phyloP scores from a whole-genome alignment of 805 yeast species.

The Pichia scutulata region DNA sequence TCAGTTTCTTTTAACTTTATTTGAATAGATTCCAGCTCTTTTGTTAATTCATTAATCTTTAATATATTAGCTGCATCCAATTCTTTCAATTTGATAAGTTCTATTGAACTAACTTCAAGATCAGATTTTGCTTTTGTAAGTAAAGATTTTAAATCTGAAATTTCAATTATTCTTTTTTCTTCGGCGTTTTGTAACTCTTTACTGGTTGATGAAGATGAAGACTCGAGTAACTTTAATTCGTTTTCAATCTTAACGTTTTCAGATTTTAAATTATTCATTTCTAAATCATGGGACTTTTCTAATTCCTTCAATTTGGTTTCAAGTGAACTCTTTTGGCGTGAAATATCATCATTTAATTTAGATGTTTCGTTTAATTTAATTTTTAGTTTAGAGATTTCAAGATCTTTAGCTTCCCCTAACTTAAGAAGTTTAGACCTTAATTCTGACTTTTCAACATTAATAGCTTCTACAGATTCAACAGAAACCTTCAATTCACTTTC shows the following conservation, averaged over 20 bases:
- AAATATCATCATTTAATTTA: not conserved
- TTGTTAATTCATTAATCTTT: not conserved
- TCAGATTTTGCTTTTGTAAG: not conserved
- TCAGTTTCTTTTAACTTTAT: not conserved
- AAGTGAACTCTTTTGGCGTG: not conserved
- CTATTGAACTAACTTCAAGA: not conserved
- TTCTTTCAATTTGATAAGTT: not conserved
- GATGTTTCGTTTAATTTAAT: not conserved
- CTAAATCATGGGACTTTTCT: not conserved
- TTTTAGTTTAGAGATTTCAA: not conserved
- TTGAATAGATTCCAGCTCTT: not conserved
- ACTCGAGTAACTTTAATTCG: not conserved
- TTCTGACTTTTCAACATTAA: not conserved
- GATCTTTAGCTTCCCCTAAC: not conserved
- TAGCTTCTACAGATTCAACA: not conserved
- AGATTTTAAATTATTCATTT: not conserved
- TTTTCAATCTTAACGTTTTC: not conserved
- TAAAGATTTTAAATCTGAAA: not conserved
- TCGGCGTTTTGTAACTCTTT: not conserved
- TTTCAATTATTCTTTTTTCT: not conserved
- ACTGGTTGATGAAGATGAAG: not conserved
- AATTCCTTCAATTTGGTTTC: not conserved
- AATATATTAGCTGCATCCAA: not conserved
- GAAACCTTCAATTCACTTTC: not conserved
- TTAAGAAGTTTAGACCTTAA: not conserved